Base-by-base conservation (phyloP, 169 alveolate species). In the Plasmodium ovale region DNA sequence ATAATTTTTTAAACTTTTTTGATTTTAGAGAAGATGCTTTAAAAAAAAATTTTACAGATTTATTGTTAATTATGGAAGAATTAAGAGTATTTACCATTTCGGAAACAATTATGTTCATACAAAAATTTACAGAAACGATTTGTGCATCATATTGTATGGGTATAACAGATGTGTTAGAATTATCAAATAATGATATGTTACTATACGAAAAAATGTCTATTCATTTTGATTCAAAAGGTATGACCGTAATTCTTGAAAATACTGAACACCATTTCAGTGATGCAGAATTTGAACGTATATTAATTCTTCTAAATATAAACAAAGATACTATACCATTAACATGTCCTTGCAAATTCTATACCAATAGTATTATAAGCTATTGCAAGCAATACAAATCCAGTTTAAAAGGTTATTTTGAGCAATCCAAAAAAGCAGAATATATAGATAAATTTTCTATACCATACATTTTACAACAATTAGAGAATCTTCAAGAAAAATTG, bases 131-230 rank as follows among this genome's bases (percentile, higher is more conserved):
- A 16, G 54, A 82, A 53, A 23, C 27, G 21, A 60, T 82, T 25
- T 82, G 90, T 82, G 62, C 82, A 1, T 82, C 90, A 10, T 82
- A 82, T 59, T 82, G 90, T 69, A 53, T 65, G 90, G 44, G 35
- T 10, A 51, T 82, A 35, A 82, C 90, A 16, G 62, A 65, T 64
- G 69, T 39, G 3, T 23, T 82, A 23, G 90, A 82, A 29, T 39
- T 82, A 16, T 58, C 58, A 51, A 65, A 82, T 67, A 59, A 49
- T 82, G 90, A 82, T 14, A 49, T 82, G 84, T 16, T 82, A 33
- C 42, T 82, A 29, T 82, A 65, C 35, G 69, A 64, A 16, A 53
- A 51, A 14, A 65, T 82, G 90, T 25, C 23, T 25, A 37, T 82
- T 12, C 23, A n/a, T 23, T 82, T 64, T 69, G 39, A 10, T 33